These are phyloP conservation scores for Fusarium keratoplasticum DNA, from an alignment of 2,329 filamentous ascomycete species.

Conservation along the genomic window DNA sequence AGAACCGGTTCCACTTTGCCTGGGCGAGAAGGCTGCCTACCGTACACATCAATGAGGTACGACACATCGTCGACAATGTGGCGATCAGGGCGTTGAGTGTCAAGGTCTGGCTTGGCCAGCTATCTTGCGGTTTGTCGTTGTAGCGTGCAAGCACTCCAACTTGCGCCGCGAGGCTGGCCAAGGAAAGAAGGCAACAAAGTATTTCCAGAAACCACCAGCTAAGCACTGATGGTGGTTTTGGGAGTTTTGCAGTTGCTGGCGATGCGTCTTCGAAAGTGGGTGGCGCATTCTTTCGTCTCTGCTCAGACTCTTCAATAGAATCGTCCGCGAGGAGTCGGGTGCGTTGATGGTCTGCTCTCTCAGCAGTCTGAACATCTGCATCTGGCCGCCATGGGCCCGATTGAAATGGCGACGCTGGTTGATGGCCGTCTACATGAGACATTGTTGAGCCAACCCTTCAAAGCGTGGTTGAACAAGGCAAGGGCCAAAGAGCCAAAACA, in stretches of 20 bases:
- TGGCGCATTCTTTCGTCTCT: neutral
- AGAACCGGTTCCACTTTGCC: neutral
- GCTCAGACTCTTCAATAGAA: neutral
- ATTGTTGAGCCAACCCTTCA: neutral
- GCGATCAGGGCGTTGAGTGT: neutral
- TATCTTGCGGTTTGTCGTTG: neutral
- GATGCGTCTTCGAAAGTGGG: neutral
- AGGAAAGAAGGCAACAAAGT: neutral
- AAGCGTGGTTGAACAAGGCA: neutral
- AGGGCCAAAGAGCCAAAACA: neutral
- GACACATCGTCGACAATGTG: neutral
- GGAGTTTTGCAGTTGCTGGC: neutral
- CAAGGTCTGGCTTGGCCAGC: neutral
- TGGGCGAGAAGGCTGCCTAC: neutral
- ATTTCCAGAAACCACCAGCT: neutral
- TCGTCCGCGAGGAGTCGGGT: neutral
- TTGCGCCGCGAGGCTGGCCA: neutral
- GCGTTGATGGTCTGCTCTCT: neutral
- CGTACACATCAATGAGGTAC: neutral
- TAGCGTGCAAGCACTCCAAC: neutral
- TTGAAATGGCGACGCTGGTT: neutral
- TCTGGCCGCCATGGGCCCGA: neutral
- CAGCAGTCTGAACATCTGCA: neutral
- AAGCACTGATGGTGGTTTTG: neutral
- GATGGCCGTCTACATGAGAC: neutral